Base-by-base conservation (phyloP, 75 land plant species). In the Cunninghamia lanceolata region DNA sequence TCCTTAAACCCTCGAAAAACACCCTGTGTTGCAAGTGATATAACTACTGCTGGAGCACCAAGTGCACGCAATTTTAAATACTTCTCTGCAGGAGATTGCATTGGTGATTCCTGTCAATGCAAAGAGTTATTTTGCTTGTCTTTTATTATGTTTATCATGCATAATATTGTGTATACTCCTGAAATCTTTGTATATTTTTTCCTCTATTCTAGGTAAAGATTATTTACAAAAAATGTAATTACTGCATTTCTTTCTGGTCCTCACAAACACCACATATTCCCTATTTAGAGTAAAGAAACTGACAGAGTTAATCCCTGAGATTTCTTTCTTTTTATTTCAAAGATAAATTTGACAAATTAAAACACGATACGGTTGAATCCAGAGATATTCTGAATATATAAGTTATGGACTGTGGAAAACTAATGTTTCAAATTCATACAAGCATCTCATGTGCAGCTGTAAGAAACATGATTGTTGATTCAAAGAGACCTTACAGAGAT, bases 11-110 rank as follows among this genome's bases (percentile, higher is more conserved):
- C 98, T 78, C 95, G 92, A 88, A 97, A 97, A 34, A 96, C 92
- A 71, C 99, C 99, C 88, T 97, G 99, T 87, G 90, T 89, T 50
- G 98, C 96, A 85, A 97, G 89, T 45, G 99, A 96, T 54, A 97
- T 90, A 85, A 97, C 95, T 84, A 94, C 92, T 80, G 99, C 96
- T 36, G 99, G 98, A 84, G 99, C 96, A 85, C 98, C 99, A 85
- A 97, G 76, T 63, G 98, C 93, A 40, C 98, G 91, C 53, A 96
- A 40, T 85, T 91, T 89, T 89, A 97, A 52, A 91, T 96, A 97
- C 86, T 89, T 85, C 47, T 79, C 54, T 50, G 99, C 96, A 84
- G 99, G 98, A 11, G 52, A 76, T 68, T 93, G 87, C 99, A 96
- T 96, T 1, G 94, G 92, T 82, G 96, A 95, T 40, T 86, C 91